Base-by-base conservation (phyloP, 1,284 basidiomycete species). In the Ceratobasidium sp. region DNA sequence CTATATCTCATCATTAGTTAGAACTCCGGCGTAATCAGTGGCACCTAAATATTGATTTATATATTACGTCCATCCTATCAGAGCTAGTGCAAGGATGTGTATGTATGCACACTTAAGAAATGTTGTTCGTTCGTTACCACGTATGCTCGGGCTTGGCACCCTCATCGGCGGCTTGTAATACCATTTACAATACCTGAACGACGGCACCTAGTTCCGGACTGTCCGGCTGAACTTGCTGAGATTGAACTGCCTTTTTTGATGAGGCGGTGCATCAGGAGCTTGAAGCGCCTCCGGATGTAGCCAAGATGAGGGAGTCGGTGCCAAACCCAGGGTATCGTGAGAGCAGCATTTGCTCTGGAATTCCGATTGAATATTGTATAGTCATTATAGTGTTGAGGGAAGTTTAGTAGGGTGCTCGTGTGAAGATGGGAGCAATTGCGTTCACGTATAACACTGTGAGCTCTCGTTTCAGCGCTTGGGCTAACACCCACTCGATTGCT, bases 251-350 rank as follows among this genome's bases (percentile, higher is more conserved):
- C 35, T 30, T 66, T 48, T n/a, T 8, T n/a, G 35, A 46, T 16
- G 27, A 55, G 66, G 66, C 66, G 54, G 66, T 68, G 66, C 66
- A 68, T 68, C 66, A 68, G 41, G 66, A 68, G 55, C n/a, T n/a
- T n/a, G n/a, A n/a, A n/a, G n/a, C n/a, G n/a, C n/a, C n/a, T n/a
- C n/a, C n/a, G n/a, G n/a, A n/a, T n/a, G n/a, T n/a, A n/a, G n/a
- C n/a, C 41, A 4, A 23, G 4, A 50, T 33, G 38, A 54, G 52
- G 54, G 54, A 55, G 23, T 27, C n/a, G 16, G n/a, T 20, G 50
- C 18, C 62, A 64, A 46, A 64, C 16, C 14, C 10, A 23, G 64
- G 64, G 64, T 27, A 30, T 66, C 46, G n/a, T 66, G 64, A 50
- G 64, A 16, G 27, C 46, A 46, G 20, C 23, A 23, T 64, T 44